Evolutionary conservation across 2,329 filamentous ascomycete genomes (phyloP).

Genomic region (Aspergillus pseudotamarii): DNA sequence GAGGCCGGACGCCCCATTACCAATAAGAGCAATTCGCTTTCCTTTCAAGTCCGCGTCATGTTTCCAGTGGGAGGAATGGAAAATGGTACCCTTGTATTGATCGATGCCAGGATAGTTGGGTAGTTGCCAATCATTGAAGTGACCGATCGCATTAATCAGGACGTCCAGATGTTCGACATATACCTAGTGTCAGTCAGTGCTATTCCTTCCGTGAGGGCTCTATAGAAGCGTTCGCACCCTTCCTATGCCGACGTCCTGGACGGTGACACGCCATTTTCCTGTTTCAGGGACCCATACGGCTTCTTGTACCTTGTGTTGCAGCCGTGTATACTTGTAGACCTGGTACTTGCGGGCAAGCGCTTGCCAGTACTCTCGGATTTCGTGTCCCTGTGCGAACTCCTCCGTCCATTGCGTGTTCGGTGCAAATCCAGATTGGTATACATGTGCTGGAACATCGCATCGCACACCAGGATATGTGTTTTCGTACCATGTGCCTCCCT

Average conservation of each 20-base stretch:
- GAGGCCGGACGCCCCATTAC: conserved; percentile 65
- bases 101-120: conserved; percentile 63
- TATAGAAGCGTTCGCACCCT: conserved; percentile 24
- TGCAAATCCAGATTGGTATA: conserved; percentile 69
- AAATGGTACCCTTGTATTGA: conserved; percentile 57
- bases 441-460: conserved; percentile 70
- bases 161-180: conserved; percentile 59
- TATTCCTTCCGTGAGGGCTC: not conserved
- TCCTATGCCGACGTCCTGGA: conserved; percentile 37
- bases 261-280: conserved; percentile 59
- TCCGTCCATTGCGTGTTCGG: conserved; percentile 71
- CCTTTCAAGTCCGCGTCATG: conserved; percentile 53
- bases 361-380: conserved; percentile 71
- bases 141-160: conserved; percentile 64
- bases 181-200: conserved; percentile 37
- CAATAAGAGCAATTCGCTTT: conserved; percentile 59
- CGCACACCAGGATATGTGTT: conserved; percentile 65
- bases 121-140: conserved; percentile 67
- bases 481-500: conserved; percentile 53
- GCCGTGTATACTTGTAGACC: conserved; percentile 61
- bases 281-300: conserved; percentile 58
- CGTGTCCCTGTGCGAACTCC: conserved; percentile 66
- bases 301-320: conserved; percentile 59
- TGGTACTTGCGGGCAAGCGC: conserved; percentile 64
- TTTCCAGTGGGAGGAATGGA: conserved; percentile 66